Percentiles rank a stretch among this genome's conserved stretches.
Evolutionary conservation across 495 filamentous ascomycete species (phyloP).

Genomic region (Hyaloscypha variabilis): DNA sequence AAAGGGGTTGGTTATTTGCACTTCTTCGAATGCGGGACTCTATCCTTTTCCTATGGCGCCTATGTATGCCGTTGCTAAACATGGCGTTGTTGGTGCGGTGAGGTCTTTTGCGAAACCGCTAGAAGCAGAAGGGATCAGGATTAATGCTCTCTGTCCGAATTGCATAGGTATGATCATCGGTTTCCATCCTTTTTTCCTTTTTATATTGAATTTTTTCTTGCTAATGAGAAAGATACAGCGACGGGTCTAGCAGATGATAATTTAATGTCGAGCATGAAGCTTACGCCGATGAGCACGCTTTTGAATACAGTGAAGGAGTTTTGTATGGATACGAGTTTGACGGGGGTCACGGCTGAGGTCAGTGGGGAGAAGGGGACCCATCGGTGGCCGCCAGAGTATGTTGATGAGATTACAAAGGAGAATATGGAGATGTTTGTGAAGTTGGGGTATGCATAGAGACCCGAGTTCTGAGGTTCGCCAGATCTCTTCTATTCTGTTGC

Average conservation of each 20-base stretch:
- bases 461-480: not conserved
- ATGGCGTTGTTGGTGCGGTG: constrained; percentile 53
- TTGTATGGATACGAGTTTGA: constrained; percentile 41
- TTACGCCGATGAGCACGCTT: constrained; percentile 56
- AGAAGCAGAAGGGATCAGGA: constrained; percentile 45
- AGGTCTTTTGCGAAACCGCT: constrained; percentile 46
- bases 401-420: constrained; percentile 51
- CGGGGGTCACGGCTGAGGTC: constrained; percentile 53
- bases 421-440: constrained; percentile 53
- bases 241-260: constrained; percentile 49
- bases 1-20: constrained; percentile 56
- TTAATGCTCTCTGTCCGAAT: constrained; percentile 57
- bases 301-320: constrained; percentile 47
- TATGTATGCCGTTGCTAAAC: constrained; percentile 54
- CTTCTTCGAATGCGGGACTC: constrained; percentile 57
- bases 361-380: constrained; percentile 56
- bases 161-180: constrained; percentile 42
- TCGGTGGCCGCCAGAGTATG: constrained; percentile 48
- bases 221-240: constrained; percentile 39
- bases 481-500: not conserved
- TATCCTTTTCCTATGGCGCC: constrained; percentile 60
- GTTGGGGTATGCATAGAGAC: constrained; percentile 40
- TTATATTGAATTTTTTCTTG: too few relatives aligned
- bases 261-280: constrained; percentile 51
- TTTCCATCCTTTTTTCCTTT: not conserved